Evolutionary conservation across 139 green algal genomes (phyloP).

Genomic region (Chlorella sp.): DNA sequence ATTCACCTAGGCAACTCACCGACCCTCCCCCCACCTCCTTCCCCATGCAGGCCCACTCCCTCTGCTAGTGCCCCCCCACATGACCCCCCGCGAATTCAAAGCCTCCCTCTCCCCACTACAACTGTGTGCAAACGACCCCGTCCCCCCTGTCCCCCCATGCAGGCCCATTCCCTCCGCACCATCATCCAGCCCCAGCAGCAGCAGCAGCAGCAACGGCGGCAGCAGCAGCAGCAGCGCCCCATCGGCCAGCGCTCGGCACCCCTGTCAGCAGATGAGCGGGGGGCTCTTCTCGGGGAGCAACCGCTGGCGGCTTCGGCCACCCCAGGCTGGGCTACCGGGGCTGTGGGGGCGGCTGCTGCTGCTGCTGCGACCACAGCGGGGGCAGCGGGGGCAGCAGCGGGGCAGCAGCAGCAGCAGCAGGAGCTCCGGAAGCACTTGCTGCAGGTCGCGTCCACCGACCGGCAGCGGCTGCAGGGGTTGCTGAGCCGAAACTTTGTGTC

Average conservation of each 20-base stretch:
- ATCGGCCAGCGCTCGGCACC: constrained; percentile 38
- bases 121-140: background rate
- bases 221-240: constrained; percentile 6
- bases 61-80: background rate
- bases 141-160: background rate
- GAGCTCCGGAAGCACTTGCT: constrained; percentile 31
- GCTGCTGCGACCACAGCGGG: background rate
- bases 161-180: background rate
- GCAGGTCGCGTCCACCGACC: constrained; percentile 61
- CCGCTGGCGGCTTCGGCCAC: constrained; percentile 47
- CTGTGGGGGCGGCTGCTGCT: background rate
- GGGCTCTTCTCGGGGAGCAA: constrained; percentile 70
- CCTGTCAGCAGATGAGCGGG: constrained; percentile 71
- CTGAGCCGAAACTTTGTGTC: constrained; percentile 72
- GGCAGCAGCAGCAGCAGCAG: constrained; percentile 32
- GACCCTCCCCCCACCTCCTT: no score
- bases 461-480: constrained; percentile 55
- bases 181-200: constrained; percentile 23
- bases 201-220: constrained; percentile 11
- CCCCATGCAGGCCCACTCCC: background rate
- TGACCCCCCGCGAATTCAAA: background rate
- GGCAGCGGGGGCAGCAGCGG: background rate
- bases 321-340: background rate
- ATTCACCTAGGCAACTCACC: no score
- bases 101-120: no score